Base-by-base conservation (phyloP, 177 flowering plant genomes). In the Vitis hybrid region DNA sequence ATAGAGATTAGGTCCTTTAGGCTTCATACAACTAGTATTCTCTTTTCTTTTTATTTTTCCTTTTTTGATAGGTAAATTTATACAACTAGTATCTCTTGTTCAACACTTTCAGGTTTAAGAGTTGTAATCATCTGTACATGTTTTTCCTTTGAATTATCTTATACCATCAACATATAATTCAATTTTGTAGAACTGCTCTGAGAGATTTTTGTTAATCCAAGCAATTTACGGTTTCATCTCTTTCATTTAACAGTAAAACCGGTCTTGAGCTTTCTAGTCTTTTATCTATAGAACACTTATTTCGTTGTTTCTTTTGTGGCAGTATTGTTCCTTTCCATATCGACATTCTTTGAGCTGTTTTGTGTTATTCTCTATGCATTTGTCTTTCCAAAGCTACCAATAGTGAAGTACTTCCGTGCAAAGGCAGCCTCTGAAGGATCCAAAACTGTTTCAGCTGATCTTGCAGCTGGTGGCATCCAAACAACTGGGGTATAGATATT, bases 381-480 rank as follows among this genome's bases (percentile, higher is more conserved):
- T 40, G 52, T 75, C 62, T 90, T 88, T 65, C 90, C 90, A n/a
- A 88, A 85, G 66, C 75, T 90, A 2, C 88, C 92, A 30, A 74
- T 90, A 40, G 87, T 90, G 58, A 88, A 88, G 78, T 83, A 86
- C 72, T 90, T 87, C 60, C 90, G 89, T 8, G 19, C 87, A 19
- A 90, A 87, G 75, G 95, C 95, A 59, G 90, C 91, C 60, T 75
- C 84, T 15, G 88, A 90, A 77, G 95, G 95, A 35, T 87, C 91
- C 2, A 83, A 86, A 80, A 86, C 91, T 15, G 91, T 90, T 52
- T 70, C 89, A 6, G 87, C 87, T 70, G 91, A 90, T 71, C 91
- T 90, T 79, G 91, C 83, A 48, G 92, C 92, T 62, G 90, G 81
- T 72, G 94, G 92, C 55, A 76, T 90, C 72, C 80, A 74, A 59